A percentile compares a stretch with the other conserved stretches of the same genome.
Conservation (phyloP, 208 protist species). For the Herpetomonas tarakana region DNA sequence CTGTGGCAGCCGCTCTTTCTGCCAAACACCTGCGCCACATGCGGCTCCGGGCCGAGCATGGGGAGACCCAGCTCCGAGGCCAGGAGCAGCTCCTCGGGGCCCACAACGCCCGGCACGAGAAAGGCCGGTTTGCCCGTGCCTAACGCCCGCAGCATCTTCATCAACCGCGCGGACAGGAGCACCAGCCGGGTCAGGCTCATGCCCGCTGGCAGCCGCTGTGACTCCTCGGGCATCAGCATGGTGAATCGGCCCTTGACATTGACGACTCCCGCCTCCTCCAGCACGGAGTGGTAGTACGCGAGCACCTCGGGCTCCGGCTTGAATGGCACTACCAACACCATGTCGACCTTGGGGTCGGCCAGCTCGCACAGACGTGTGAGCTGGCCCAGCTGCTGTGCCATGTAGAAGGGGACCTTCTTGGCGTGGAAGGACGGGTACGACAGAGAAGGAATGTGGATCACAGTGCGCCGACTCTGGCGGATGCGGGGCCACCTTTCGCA, state of each 20-base stretch:
- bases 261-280: slow-evolving; percentile 60
- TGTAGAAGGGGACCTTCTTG: slow-evolving; percentile 78
- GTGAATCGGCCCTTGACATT: slow-evolving; percentile 61
- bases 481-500: slow-evolving; percentile 60
- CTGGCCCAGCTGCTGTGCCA: slow-evolving; percentile 71
- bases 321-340: slow-evolving; percentile 78
- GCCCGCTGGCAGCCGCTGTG: slow-evolving; percentile 48
- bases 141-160: slow-evolving; percentile 77
- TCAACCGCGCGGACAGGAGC: slow-evolving; percentile 65
- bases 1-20: slow-evolving; percentile 79
- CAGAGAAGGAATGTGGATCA: slow-evolving; percentile 87
- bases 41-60: slow-evolving; percentile 76
- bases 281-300: slow-evolving; percentile 72
- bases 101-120: slow-evolving; percentile 84
- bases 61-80: slow-evolving; percentile 82
- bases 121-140: slow-evolving; percentile 65
- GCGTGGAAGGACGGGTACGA: slow-evolving; percentile 78
- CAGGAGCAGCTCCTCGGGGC: slow-evolving; percentile 82
- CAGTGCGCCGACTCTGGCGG: slow-evolving; percentile 41
- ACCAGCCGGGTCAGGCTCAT: slow-evolving; percentile 79
- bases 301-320: slow-evolving; percentile 74
- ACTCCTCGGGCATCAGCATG: slow-evolving; percentile 81
- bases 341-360: slow-evolving; percentile 70
- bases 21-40: slow-evolving; percentile 72
- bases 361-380: slow-evolving; percentile 82